These are phyloP conservation scores for Aaosphaeria pasadenensis DNA, from an alignment of 2,329 filamentous ascomycete genomes.

Conservation along the genomic window DNA sequence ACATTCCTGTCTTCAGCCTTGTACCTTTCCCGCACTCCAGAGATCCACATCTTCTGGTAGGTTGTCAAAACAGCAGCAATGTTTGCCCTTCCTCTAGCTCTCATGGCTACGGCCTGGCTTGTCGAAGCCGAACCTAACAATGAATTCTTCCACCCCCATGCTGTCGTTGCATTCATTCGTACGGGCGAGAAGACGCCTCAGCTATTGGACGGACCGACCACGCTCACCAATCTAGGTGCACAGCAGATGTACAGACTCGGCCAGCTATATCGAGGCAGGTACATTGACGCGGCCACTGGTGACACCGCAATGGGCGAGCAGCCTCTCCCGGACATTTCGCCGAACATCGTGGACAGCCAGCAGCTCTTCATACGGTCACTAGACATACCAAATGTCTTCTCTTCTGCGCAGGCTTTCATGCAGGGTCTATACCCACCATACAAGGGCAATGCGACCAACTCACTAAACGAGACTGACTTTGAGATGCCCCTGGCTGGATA, in stretches of 20 bases:
- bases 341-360: slow-evolving; percentile 42
- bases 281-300: slow-evolving; percentile 39
- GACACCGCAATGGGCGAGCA: slow-evolving; percentile 20
- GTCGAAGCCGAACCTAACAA: slow-evolving; percentile 15
- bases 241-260: slow-evolving; percentile 52
- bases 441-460: slow-evolving; percentile 15
- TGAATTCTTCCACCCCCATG: slow-evolving; percentile 37
- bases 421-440: slow-evolving; percentile 59
- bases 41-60: neutral
- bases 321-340: slow-evolving; percentile 41
- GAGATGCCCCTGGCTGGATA: slow-evolving; percentile 54
- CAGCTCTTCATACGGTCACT: slow-evolving; percentile 49
- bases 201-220: slow-evolving; percentile 20
- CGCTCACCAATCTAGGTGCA: slow-evolving; percentile 55
- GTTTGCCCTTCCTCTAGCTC: slow-evolving; percentile 20
- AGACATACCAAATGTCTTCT: slow-evolving; percentile 47
- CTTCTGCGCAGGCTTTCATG: slow-evolving; percentile 60
- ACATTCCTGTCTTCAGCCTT: slow-evolving; percentile 3
- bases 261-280: slow-evolving; percentile 51
- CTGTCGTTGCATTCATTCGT: slow-evolving; percentile 53
- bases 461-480: slow-evolving; percentile 43
- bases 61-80: slow-evolving; percentile 15
- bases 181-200: slow-evolving; percentile 55
- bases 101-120: slow-evolving; percentile 23
- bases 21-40: slow-evolving; percentile 1